Evolutionary conservation across 2,329 filamentous ascomycete genomes (phyloP).

Genomic region (Ceratocystis alfenasii): DNA sequence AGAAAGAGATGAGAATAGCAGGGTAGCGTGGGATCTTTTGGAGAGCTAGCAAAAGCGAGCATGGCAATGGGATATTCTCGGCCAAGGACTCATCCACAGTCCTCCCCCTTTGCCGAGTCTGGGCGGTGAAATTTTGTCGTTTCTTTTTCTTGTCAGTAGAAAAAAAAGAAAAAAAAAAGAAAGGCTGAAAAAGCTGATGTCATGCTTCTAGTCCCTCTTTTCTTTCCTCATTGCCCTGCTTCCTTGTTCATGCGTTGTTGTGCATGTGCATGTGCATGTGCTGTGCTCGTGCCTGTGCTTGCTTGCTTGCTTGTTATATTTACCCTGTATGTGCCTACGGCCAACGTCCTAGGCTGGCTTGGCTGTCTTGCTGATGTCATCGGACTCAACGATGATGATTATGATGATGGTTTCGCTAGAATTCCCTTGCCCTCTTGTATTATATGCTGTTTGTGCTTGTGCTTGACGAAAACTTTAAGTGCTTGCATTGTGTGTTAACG

Average conservation of each 20-base stretch:
- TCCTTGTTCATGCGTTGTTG: not conserved
- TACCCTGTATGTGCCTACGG: too few relatives aligned
- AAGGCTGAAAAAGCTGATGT: slow-evolving; percentile 2
- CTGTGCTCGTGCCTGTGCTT: not conserved
- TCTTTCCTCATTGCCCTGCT: not conserved
- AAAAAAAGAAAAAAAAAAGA: not conserved
- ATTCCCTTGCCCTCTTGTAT: not conserved
- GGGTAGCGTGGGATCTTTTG: too few relatives aligned
- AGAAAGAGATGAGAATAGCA: not conserved
- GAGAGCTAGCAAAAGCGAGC: too few relatives aligned
- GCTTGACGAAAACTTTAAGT: not conserved
- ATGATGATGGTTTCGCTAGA: not conserved
- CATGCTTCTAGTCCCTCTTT: not conserved
- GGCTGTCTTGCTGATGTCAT: too few relatives aligned
- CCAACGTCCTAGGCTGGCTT: too few relatives aligned
- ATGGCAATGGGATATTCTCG: too few relatives aligned
- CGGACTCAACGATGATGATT: too few relatives aligned
- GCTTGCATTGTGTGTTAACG: slow-evolving; percentile 7
- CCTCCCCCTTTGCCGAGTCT: not conserved
- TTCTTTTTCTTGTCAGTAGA: not conserved
- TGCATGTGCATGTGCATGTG: not conserved
- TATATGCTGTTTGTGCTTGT: not conserved
- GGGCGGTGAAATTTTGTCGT: not conserved
- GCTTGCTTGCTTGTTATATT: not conserved
- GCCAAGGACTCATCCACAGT: too few relatives aligned